Conservation (phyloP, 352 stramenopile species). For the Peronosclerospora sorghi region DNA sequence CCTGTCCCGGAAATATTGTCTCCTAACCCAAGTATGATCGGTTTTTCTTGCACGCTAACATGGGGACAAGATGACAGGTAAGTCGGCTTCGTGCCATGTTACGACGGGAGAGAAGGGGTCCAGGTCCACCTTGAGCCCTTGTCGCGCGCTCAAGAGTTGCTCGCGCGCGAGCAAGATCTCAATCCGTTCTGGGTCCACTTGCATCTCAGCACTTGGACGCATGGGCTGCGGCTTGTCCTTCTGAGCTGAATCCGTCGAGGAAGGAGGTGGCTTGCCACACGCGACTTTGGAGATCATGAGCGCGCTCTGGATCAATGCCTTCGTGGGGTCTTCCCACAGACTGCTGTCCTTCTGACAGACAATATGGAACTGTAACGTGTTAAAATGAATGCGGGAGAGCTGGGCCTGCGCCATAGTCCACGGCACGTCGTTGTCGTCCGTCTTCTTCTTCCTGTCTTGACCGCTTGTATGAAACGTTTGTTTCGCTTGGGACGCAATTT, state of each 20-base stretch:
- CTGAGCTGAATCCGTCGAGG: constrained; percentile 6
- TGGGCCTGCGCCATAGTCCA: constrained; percentile 38
- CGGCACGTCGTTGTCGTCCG: constrained; percentile 8
- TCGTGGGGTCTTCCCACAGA: constrained; percentile 61
- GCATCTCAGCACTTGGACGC: constrained; percentile 50
- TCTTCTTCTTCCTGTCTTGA: constrained; percentile 21
- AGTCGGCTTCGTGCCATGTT: constrained; percentile 61
- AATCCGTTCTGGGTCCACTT: constrained; percentile 57
- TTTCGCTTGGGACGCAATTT: constrained; percentile 38
- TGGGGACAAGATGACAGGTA: constrained; percentile 68
- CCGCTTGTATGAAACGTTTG: too few species aligned
- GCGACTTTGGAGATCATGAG: constrained; percentile 78
- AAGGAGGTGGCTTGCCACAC: constrained; percentile 47
- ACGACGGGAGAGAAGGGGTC: constrained; percentile 58
- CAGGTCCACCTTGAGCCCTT: constrained; percentile 42
- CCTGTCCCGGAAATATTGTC: constrained; percentile 83
- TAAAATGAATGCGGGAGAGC: constrained; percentile 74
- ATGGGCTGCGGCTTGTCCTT: constrained; percentile 19
- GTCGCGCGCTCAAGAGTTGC: constrained; percentile 42
- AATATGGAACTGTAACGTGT: constrained; percentile 83
- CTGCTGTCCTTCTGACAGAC: constrained; percentile 55
- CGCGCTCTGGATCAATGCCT: constrained; percentile 55
- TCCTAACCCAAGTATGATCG: constrained; percentile 64
- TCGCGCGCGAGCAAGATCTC: constrained; percentile 49
- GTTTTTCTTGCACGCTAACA: constrained; percentile 78